These are phyloP conservation scores for Apiospora marii DNA, from an alignment of 2,329 filamentous ascomycete genomes.

Conservation along the genomic window DNA sequence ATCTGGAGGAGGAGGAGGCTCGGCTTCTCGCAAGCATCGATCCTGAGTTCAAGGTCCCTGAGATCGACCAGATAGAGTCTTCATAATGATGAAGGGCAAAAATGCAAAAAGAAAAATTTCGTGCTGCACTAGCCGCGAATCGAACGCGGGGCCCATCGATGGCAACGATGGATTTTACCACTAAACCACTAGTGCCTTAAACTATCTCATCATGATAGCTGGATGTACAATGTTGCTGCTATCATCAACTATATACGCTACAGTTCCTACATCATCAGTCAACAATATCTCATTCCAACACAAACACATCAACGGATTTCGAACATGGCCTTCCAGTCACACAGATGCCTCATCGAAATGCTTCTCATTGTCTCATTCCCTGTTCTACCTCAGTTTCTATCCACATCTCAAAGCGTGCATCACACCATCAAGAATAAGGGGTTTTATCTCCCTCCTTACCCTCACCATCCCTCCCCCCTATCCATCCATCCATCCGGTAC, in stretches of 20 bases:
- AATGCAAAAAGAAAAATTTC: not conserved
- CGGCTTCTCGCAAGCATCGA: not conserved
- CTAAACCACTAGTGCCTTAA: slow-evolving; percentile 57
- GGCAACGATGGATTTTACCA: slow-evolving; percentile 63
- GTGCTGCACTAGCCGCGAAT: slow-evolving; percentile 47
- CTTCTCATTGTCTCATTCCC: not conserved
- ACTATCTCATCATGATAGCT: too few species aligned
- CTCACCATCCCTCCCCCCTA: not conserved
- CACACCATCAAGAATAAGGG: not conserved
- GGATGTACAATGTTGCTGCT: too few species aligned
- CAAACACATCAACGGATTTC: too few species aligned
- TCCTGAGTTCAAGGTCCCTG: not conserved
- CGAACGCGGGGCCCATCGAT: slow-evolving; percentile 59
- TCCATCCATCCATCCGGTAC: not conserved
- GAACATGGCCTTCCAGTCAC: too few species aligned
- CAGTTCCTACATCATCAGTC: too few species aligned
- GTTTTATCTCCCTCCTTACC: not conserved
- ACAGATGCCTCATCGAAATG: too few species aligned
- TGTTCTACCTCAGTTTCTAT: not conserved
- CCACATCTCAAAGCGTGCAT: not conserved
- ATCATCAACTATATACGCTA: too few species aligned
- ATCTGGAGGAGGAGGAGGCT: not conserved
- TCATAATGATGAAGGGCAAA: not conserved
- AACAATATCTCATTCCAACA: too few species aligned
- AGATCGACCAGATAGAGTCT: not conserved